Percentiles rank a stretch among this genome's conserved stretches.
Evolutionary conservation across 2,329 filamentous ascomycete genomes (phyloP).

Genomic region (Lecanoromycetidae sp.): DNA sequence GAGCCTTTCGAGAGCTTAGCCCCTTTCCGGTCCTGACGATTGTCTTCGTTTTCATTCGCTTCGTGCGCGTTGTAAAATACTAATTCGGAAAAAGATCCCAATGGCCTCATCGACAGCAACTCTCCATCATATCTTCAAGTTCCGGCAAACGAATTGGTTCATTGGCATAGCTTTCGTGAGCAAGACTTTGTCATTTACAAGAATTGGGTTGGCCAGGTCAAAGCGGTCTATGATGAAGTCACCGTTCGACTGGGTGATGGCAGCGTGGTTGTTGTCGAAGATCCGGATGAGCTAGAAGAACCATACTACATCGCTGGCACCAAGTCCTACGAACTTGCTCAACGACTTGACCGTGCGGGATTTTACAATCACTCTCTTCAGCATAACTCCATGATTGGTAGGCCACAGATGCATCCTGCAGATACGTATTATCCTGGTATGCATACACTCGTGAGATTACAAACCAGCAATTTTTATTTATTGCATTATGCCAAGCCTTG

Average conservation of each 20-base stretch:
- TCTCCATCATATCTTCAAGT: constrained; percentile 20
- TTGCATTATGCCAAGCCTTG: too few relatives aligned
- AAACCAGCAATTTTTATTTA: too few relatives aligned
- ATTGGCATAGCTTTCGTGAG: constrained; percentile 35
- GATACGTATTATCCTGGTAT: too few relatives aligned
- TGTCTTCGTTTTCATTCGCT: too few relatives aligned
- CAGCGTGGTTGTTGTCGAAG: constrained; percentile 41
- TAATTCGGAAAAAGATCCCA: too few relatives aligned
- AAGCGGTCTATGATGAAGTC: constrained; percentile 38
- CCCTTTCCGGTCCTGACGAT: too few relatives aligned
- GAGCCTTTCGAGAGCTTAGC: too few relatives aligned
- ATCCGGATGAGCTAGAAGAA: constrained; percentile 33
- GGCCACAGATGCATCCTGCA: not conserved
- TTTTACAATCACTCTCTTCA: not conserved
- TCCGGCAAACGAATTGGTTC: constrained; percentile 34
- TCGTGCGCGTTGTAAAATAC: too few relatives aligned
- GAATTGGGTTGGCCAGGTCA: constrained; percentile 45
- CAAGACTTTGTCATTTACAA: constrained; percentile 43
- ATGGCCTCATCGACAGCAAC: not conserved
- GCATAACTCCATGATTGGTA: too few relatives aligned
- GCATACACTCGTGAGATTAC: too few relatives aligned
- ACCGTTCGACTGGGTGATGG: constrained; percentile 41
- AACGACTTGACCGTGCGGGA: constrained; percentile 8
- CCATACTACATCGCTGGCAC: constrained; percentile 22
- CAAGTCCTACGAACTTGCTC: not conserved